Base-by-base conservation (phyloP, 2,329 filamentous ascomycete species). In the Ascochyta lentis region DNA sequence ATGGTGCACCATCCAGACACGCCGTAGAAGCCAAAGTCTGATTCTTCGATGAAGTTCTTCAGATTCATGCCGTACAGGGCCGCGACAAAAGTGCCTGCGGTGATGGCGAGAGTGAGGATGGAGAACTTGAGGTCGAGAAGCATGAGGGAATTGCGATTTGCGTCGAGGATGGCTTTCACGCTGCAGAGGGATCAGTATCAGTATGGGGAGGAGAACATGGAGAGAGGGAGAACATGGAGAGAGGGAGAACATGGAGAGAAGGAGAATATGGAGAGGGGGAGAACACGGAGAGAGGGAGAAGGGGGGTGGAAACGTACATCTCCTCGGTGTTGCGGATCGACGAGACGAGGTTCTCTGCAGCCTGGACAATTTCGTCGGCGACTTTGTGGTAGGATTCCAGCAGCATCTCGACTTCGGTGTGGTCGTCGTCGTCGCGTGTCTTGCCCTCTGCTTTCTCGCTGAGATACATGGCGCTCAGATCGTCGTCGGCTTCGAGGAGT, bases 21-120 rank as follows among this genome's bases (percentile, higher is more conserved):
- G 49, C 85, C 85, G 42, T 83, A 83, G 74, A 99, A 98, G 10
- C 94, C 95, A 76, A 91, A 85, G 76, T 91, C 86, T 1, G 90
- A 93, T 73, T 98, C 94, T 79, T 99, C 95, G 67, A 98, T 92
- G 76, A 97, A 98, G 78, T 98, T 98, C 74, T 97, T 96, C 62
- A 99, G 81, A 79, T 99, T 99, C 93, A 98, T 98, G 67, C 95
- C 95, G 82, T 98, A 99, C n/a, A 99, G 86, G n/a, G 93, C 93
- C 8, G 95, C 96, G 68, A 97, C 84, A 72, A 98, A 96, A 45
- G 95, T 97, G 51, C 95, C 95, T 72, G 93, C 92, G 50, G 92
- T 94, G 43, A 98, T 86, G n/a, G 93, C 92, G 4, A 99, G 85
- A 1, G 95, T 98, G 54, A 92, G 91, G 57, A 99, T 93, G 72